Percentiles rank a stretch among this genome's conserved stretches.
phyloP scores from a whole-genome alignment of 1,139 yeast species.

The Saccharomycopsis hybrid region DNA sequence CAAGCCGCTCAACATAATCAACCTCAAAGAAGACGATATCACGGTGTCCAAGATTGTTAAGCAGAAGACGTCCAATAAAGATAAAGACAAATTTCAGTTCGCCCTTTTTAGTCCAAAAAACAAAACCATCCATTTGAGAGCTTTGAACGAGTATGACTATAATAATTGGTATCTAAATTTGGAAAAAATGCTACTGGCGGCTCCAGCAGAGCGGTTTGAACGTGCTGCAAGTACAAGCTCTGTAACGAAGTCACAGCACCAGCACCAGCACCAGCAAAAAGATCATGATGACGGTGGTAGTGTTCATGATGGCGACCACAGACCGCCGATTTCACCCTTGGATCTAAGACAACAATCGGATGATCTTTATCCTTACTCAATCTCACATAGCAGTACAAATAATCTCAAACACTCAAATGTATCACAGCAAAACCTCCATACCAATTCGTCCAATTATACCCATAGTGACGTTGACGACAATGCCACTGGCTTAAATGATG shows the following conservation, averaged over 20 bases:
- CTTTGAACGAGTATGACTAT: constrained; percentile 33
- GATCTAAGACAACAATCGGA: constrained; percentile 24
- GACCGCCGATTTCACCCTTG: not conserved
- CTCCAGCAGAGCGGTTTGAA: too few species aligned
- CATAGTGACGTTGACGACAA: not conserved
- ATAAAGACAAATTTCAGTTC: constrained; percentile 16
- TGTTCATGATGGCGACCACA: not conserved
- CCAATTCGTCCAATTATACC: not conserved
- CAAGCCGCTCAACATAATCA: constrained; percentile 45
- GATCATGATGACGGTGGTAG: too few species aligned
- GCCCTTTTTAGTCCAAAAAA: constrained; percentile 23
- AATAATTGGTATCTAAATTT: constrained; percentile 37
- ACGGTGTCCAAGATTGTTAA: constrained; percentile 36
- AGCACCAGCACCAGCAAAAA: not conserved
- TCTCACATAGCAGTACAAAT: too few species aligned
- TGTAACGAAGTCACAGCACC: constrained; percentile 2
- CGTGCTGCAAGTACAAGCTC: too few species aligned
- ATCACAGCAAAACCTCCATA: not conserved
- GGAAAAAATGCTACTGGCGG: constrained; percentile 27
- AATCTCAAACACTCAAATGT: not conserved
- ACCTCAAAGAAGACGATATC: constrained; percentile 30
- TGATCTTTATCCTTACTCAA: too few species aligned
- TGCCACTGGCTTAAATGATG: constrained; percentile 21
- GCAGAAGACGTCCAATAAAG: constrained; percentile 22
- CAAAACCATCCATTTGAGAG: constrained; percentile 39